Evolutionary conservation across 352 stramenopile species (phyloP), one percentile per base, ranked within the genome.

Genomic region (Phytopythium mirpurense): DNA sequence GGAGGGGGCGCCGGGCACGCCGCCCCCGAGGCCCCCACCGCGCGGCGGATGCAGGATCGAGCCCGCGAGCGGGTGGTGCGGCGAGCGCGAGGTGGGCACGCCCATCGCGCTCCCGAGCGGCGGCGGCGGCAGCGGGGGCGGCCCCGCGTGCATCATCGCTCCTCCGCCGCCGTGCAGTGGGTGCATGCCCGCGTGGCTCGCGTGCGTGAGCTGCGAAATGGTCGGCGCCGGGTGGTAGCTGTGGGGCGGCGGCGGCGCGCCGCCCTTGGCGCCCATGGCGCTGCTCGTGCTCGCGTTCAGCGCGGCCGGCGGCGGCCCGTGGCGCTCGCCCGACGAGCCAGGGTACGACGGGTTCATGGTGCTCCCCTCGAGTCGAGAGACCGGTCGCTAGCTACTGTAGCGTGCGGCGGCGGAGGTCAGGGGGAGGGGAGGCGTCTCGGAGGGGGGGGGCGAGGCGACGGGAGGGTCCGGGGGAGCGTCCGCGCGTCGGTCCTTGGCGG

Each of bases 331-430:
- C 12, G 77, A 85, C 34, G 77, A 74, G 11, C 80, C 75, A 43
- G 77, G 77, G 64, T 83, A 90, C 65, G 80, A 90, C 55, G 80
- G 80, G 60, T 90, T 90, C 80, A 90, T 90, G 14, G 42, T n/a
- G n/a, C n/a, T n/a, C n/a, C n/a, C n/a, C n/a, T n/a, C n/a, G n/a
- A n/a, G n/a, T n/a, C n/a, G n/a, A n/a, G n/a, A n/a, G n/a, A n/a
- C n/a, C n/a, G n/a, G n/a, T n/a, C n/a, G n/a, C n/a, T n/a, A n/a
- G n/a, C n/a, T n/a, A n/a, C n/a, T n/a, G n/a, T n/a, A n/a, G n/a
- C n/a, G n/a, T n/a, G n/a, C n/a, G n/a, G n/a, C n/a, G n/a, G n/a
- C n/a, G n/a, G n/a, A n/a, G n/a, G n/a, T n/a, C n/a, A 19, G 36
- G 16, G 38, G 4, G 7, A 44, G n/a, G 2, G 18, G 18, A 9